Evolutionary conservation across 176 grass and related monocot genomes (phyloP).

Genomic region (Musa acuminata): DNA sequence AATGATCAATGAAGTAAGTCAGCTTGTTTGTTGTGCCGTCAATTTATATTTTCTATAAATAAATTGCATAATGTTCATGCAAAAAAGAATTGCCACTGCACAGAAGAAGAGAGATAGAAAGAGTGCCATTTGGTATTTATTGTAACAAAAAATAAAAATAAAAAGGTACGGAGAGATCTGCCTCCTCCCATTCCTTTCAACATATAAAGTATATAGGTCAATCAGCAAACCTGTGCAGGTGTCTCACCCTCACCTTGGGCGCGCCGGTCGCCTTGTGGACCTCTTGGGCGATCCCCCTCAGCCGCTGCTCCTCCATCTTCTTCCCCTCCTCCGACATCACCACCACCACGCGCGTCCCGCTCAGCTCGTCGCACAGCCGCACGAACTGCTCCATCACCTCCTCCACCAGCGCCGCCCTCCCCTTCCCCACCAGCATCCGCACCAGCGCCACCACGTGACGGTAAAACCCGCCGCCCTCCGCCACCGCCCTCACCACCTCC

Average conservation of each 20-base stretch:
- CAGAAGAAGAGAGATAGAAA: too few relatives aligned
- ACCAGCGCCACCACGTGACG: constrained; percentile 28
- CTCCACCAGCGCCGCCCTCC: constrained; percentile 23
- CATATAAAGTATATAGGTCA: background rate
- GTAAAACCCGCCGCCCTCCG: constrained; percentile 18
- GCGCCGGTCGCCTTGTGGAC: constrained; percentile 20
- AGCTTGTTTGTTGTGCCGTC: too few relatives aligned
- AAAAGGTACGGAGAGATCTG: background rate
- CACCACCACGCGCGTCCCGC: constrained; percentile 4
- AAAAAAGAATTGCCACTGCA: too few relatives aligned
- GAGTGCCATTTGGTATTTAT: background rate
- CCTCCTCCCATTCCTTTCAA: background rate
- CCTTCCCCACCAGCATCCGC: constrained; percentile 34
- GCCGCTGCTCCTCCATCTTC: constrained; percentile 8
- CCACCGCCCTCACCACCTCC: constrained; percentile 18
- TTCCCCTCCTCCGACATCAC: background rate
- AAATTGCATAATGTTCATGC: too few relatives aligned
- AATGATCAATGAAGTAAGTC: too few relatives aligned
- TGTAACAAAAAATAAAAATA: background rate
- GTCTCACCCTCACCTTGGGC: constrained; percentile 22
- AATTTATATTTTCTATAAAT: too few relatives aligned
- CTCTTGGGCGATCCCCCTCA: constrained; percentile 18
- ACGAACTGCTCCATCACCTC: constrained; percentile 36
- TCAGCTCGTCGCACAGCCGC: constrained; percentile 27
- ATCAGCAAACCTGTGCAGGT: background rate